phyloP scores from a whole-genome alignment of 257 asterid species.

The Verbascum thapsus region DNA sequence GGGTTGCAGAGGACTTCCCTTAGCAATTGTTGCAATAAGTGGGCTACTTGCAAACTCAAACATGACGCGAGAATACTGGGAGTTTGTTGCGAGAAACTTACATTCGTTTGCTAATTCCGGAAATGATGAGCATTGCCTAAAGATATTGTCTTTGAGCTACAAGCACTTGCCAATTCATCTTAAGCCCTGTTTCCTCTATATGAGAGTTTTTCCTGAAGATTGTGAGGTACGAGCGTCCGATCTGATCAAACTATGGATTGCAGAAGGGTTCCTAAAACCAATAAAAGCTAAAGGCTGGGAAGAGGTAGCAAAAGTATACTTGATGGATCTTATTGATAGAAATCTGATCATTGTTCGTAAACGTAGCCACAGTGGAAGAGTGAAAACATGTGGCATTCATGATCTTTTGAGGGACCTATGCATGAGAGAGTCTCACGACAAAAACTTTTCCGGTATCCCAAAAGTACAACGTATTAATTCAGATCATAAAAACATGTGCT shows the following conservation, averaged over 20 bases:
- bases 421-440: background rate
- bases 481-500: too few species aligned
- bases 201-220: constrained; percentile 20
- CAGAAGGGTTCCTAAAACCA: constrained; percentile 24
- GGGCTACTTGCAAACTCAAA: constrained; percentile 17
- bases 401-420: constrained; percentile 26
- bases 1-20: constrained; percentile 25
- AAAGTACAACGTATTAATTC: background rate
- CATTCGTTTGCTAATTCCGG: background rate
- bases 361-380: constrained; percentile 1
- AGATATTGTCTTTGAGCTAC: constrained; percentile 24
- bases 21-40: constrained; percentile 22
- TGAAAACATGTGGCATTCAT: constrained; percentile 16
- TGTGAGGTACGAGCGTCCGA: background rate
- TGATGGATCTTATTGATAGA: constrained; percentile 19
- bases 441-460: background rate
- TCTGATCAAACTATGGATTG: constrained; percentile 18
- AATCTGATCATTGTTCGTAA: constrained; percentile 15
- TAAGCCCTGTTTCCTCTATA: constrained; percentile 18
- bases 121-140: constrained; percentile 5
- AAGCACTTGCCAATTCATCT: constrained; percentile 18
- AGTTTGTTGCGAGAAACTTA: constrained; percentile 19
- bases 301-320: constrained; percentile 20
- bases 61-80: too few species aligned
- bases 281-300: background rate